Evolutionary conservation across 2,329 filamentous ascomycete genomes (phyloP).

Genomic region (Gremmenia infestans): DNA sequence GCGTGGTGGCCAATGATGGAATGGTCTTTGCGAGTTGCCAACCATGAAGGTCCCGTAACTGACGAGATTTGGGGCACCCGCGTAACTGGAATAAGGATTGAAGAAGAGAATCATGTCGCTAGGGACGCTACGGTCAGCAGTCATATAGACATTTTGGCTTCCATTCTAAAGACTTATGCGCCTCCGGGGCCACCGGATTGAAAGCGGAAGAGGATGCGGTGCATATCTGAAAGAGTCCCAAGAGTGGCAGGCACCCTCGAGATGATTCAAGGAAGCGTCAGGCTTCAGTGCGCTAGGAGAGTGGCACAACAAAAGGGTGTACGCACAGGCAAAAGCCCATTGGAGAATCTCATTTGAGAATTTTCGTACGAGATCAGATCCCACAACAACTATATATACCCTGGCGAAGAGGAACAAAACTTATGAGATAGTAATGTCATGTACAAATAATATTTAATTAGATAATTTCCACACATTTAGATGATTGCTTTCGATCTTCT

Average conservation of each 20-base stretch:
- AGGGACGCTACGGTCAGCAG: slow-evolving; percentile 10
- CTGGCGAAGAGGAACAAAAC: no score
- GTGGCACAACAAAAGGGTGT: not conserved
- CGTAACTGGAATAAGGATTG: slow-evolving; percentile 2
- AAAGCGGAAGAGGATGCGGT: not conserved
- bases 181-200: slow-evolving; percentile 22
- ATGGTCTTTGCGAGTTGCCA: slow-evolving; percentile 28
- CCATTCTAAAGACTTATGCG: slow-evolving; percentile 20
- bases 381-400: not conserved
- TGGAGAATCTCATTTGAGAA: not conserved
- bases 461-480: no score
- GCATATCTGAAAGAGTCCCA: not conserved
- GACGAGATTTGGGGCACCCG: slow-evolving; percentile 26
- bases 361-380: not conserved
- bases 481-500: no score
- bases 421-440: no score
- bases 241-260: not conserved
- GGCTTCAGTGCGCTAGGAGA: not conserved
- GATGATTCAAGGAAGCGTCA: not conserved
- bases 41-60: slow-evolving; percentile 26
- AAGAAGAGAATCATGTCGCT: slow-evolving; percentile 8
- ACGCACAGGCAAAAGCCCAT: not conserved
- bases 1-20: slow-evolving; percentile 31
- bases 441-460: no score
- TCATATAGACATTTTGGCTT: slow-evolving; percentile 26